Conservation (phyloP, 148 eudicot genomes). For the Vaccinium corymbosum region DNA sequence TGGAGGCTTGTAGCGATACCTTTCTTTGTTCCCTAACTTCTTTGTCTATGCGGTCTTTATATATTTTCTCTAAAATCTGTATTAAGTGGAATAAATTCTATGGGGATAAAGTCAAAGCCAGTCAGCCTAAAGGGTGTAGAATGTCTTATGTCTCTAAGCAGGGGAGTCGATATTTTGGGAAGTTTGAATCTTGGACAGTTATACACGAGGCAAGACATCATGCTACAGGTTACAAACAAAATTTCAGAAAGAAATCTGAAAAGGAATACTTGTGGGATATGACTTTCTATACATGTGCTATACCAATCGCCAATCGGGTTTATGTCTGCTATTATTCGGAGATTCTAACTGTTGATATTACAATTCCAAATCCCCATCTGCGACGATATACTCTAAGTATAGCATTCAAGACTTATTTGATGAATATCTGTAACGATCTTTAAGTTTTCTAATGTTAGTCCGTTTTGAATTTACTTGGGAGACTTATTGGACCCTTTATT, state of each 20-base stretch:
- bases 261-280: neutral
- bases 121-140: neutral
- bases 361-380: neutral
- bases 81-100: neutral
- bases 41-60: neutral
- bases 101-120: slow-evolving; percentile 1
- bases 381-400: neutral
- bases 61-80: neutral
- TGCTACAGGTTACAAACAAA: neutral
- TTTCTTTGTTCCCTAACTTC: neutral
- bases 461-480: neutral
- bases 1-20: neutral
- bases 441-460: neutral
- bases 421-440: neutral
- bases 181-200: neutral
- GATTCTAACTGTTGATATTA: neutral
- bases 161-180: neutral
- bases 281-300: neutral
- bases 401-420: neutral
- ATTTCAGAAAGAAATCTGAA: neutral
- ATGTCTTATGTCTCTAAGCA: neutral
- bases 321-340: neutral
- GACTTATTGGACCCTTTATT: neutral
- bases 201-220: neutral
- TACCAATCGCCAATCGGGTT: neutral